Evolutionary conservation across 352 stramenopile species (phyloP), one percentile per base, ranked within the genome.

Genomic region (Pythium aphanidermatum): DNA sequence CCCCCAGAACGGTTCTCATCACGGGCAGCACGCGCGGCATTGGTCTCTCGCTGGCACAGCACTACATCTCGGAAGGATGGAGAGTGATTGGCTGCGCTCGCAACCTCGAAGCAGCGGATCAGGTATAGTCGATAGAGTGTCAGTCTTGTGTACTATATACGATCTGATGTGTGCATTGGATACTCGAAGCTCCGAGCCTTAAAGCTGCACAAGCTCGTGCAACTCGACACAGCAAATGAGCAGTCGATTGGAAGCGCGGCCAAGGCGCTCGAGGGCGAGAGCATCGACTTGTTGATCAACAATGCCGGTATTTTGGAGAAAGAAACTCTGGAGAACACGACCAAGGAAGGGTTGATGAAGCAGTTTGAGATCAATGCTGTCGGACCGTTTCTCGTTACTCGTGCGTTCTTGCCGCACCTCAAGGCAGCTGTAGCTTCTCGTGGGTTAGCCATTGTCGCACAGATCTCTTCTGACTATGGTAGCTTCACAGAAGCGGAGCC

Each of bases 291-390:
- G 42, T 48, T 81, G 13, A 60, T 83, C 35, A 80, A 84, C 63
- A 84, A 80, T 28, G 72, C 67, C 25, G 65, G 65, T 17, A 70
- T 76, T 17, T 53, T 69, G 29, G 38, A 55, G 32, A 29, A 41
- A 4, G 53, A 45, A 7, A 38, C 25, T 5, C 33, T 76, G 0
- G 28, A 58, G 23, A 64, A 44, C 8, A 56, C 52, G 28, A 60
- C 54, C n/a, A 74, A 71, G 40, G 64, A 70, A 5, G 46, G 56
- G 14, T 29, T 80, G n/a, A 58, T 79, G 55, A 48, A 54, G 14
- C 67, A 84, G 32, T 79, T 84, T 25, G 61, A 84, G 38, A 57
- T 85, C 38, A 86, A 86, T 49, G 34, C 62, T 0, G 52, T 86
- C n/a, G 74, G 74, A 14, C 60, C 62, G 11, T 68, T 84, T 34